Base-by-base conservation (phyloP, 306 rosid genomes). In the Begonia fuchsioides region DNA sequence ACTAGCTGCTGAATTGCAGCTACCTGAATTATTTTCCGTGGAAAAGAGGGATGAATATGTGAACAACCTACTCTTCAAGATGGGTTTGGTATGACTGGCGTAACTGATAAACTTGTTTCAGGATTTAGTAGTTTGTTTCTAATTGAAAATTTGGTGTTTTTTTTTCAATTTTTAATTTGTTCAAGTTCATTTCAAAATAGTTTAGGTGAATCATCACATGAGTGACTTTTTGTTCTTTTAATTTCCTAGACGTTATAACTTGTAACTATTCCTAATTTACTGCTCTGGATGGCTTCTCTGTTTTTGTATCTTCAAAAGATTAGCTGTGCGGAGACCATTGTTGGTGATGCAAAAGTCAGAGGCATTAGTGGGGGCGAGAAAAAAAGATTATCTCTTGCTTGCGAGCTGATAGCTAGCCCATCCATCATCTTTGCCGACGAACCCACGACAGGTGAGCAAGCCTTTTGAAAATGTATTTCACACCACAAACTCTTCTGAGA, bases 321-420 rank as follows among this genome's bases (percentile, higher is more conserved):
- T 60, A 79, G 72, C 35, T 84, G 95, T 74, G 97, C 93, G n/a
- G 84, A 81, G 60, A 61, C 90, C 49, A 68, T 46, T 72, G 92
- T 90, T 45, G 98, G 95, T 43, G 98, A 90, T 71, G 85, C 73
- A 9, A 90, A 86, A 76, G 82, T 81, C 51, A 79, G 80, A 15
- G 95, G 97, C 53, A 81, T 90, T 47, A 84, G 95, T 57, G 93
- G 93, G 17, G 97, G 95, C 32, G 97, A 90, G 65, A 90, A 79
- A 84, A 90, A 84, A 61, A 90, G 97, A 16, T 66, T 90, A 63
- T 76, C 92, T 56, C 47, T 84, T 61, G 97, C 93, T 11, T 84
- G 95, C 63, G 97, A 90, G 68, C 77, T 90, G 67, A 82, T 90
- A 55, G 95, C 93, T 32, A 78, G 92, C 69, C 97, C 97, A 38